phyloP scores from a whole-genome alignment of 257 asterid species.

The Salvia rosmarinus region DNA sequence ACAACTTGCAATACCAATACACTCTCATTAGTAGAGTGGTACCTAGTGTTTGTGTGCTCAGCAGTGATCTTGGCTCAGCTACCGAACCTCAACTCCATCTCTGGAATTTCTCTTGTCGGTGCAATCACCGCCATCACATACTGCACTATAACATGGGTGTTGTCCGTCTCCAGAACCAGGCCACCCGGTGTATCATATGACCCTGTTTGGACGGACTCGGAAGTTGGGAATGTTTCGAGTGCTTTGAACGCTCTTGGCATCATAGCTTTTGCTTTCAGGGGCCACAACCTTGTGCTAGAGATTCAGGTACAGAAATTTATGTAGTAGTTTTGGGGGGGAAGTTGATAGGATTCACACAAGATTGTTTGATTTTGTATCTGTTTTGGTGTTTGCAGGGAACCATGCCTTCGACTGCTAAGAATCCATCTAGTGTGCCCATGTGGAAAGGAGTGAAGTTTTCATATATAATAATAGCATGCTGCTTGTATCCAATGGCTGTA shows the following conservation, averaged over 20 bases:
- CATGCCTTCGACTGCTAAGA: conserved; percentile 70
- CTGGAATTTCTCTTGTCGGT: conserved; percentile 76
- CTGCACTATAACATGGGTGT: conserved; percentile 69
- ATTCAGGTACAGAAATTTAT: conserved; percentile 59
- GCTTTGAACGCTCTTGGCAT: conserved; percentile 78
- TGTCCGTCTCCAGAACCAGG: conserved; percentile 59
- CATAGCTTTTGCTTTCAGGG: conserved; percentile 83
- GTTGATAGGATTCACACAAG: neutral
- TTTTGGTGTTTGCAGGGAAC: conserved; percentile 64
- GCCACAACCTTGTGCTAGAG: conserved; percentile 84
- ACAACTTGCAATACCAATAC: conserved; percentile 38
- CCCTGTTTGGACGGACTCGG: conserved; percentile 45
- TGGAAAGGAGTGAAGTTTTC: conserved; percentile 81
- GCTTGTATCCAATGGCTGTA: conserved; percentile 81
- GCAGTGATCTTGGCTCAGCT: conserved; percentile 75
- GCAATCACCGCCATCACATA: conserved; percentile 73
- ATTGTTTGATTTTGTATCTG: neutral
- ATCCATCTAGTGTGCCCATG: conserved; percentile 80
- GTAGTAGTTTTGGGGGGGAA: neutral
- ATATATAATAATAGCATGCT: conserved; percentile 64
- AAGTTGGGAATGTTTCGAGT: conserved; percentile 50
- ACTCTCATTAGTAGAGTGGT: conserved; percentile 64
- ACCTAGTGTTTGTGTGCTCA: conserved; percentile 59
- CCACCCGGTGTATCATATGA: conserved; percentile 55
- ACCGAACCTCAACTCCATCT: conserved; percentile 86